Base-by-base conservation (phyloP, 768 basidiomycete species). In the Lactarius quietus region DNA sequence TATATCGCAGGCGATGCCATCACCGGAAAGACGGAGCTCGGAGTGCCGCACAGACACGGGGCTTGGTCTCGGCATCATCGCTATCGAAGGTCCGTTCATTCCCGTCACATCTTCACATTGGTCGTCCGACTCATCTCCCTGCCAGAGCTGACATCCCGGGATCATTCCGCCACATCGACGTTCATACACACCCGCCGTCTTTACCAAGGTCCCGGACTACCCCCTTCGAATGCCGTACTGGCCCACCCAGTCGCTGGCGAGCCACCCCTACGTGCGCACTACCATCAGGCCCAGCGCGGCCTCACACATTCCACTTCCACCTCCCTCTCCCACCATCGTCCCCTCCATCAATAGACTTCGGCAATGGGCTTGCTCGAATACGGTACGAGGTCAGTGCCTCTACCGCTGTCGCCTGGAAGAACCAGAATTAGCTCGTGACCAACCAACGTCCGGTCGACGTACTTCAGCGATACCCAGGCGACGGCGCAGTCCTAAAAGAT, bases 161-260 rank as follows among this genome's bases (percentile, higher is more conserved):
- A 91, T 73, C 88, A 91, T 74, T 87, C 90, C 28, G 92, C 92
- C 3, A 89, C 87, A 0, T 88, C 87, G 31, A 88, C 86, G 0
- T 93, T 93, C 70, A 74, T 92, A 35, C 88, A 89, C 68, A 83
- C 80, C 62, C 81, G 84, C 31, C 82, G 89, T 36, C 73, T 90
- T 7, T 94, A 92, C 72, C 92, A 93, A 75, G 92, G 91, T 3
- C 89, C 88, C 3, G 86, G 86, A 20, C 78, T 93, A 8, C 92
- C 92, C 0, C 90, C 90, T 9, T 93, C 92, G 14, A 93, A 93
- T 72, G 89, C 92, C 2, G 90, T 94, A 0, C 80, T 87, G 62
- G 80, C 84, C 1, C 81, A 87, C 72, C 82, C 86, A 2, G 72
- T 77, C 6, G 80, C 84, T 17, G 87, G 82, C 1, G 84, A 86